phyloP scores from a whole-genome alignment of 768 basidiomycete genomes.

The Mrakia gelida region DNA sequence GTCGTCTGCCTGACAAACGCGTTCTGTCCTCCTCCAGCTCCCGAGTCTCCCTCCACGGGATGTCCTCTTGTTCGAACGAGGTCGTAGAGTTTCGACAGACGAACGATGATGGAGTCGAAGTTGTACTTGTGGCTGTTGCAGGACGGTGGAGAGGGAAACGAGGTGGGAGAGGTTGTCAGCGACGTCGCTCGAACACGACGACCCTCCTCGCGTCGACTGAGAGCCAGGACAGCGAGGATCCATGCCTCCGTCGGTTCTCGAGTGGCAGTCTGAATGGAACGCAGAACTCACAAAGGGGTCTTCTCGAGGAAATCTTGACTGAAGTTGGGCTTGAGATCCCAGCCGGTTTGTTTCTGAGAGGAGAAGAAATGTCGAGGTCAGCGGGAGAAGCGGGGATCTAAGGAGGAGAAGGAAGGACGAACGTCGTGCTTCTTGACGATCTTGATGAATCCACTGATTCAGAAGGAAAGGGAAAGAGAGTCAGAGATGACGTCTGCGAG shows the following conservation, averaged over 20 bases:
- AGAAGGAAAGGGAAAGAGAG: background rate
- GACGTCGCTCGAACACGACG: background rate
- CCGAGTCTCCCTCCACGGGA: slow-evolving; percentile 86
- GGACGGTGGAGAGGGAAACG: background rate
- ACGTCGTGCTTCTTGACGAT: slow-evolving; percentile 99
- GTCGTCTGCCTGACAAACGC: slow-evolving; percentile 98
- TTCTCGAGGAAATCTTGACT: slow-evolving; percentile 87
- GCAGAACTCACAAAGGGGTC: slow-evolving; percentile 49
- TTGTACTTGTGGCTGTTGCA: slow-evolving; percentile 36
- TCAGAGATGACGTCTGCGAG: background rate
- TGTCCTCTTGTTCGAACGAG: slow-evolving; percentile 92
- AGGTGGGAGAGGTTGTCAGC: background rate
- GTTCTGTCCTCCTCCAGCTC: slow-evolving; percentile 90
- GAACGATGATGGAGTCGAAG: slow-evolving; percentile 84
- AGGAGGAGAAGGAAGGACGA: slow-evolving; percentile 36
- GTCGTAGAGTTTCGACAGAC: slow-evolving; percentile 89
- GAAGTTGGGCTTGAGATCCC: slow-evolving; percentile 77
- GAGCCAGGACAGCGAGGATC: no score
- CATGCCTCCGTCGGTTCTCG: no score
- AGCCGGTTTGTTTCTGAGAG: slow-evolving; percentile 81
- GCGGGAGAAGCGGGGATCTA: background rate
- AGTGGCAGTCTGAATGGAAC: no score
- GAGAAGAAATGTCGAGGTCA: background rate
- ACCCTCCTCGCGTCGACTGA: no score
- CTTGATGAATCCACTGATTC: slow-evolving; percentile 76